Conservation (phyloP, 23 red algal species). For the Chondrus crispus region DNA sequence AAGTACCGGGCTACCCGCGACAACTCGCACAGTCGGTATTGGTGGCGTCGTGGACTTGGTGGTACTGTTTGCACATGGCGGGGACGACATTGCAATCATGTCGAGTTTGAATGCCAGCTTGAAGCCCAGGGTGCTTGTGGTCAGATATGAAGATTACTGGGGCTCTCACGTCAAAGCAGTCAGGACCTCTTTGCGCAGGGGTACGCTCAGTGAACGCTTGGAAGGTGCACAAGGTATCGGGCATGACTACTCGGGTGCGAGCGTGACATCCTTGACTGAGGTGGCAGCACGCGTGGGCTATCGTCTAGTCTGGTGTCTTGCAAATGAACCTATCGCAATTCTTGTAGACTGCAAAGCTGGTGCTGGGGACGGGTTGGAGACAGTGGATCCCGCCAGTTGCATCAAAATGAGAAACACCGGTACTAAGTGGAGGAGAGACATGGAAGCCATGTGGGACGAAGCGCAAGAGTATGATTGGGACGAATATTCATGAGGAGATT, state of each 20-base stretch:
- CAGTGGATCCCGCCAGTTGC: neutral
- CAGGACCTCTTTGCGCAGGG: too few species aligned
- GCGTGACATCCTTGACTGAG: neutral
- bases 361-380: neutral
- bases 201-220: neutral
- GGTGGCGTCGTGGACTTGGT: neutral
- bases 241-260: too few species aligned
- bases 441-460: neutral
- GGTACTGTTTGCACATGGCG: neutral
- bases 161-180: too few species aligned
- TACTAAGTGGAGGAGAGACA: neutral
- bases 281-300: neutral
- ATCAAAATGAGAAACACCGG: neutral
- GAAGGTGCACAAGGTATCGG: too few species aligned
- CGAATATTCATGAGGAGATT: neutral
- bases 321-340: neutral
- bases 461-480: neutral
- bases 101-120: neutral
- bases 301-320: neutral
- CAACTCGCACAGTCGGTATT: neutral
- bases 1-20: neutral
- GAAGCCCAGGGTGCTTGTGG: neutral
- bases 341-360: neutral
- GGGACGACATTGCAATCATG: neutral
- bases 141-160: neutral